phyloP scores from a whole-genome alignment of 2,329 filamentous ascomycete genomes.

The Fusarium incarnatum region DNA sequence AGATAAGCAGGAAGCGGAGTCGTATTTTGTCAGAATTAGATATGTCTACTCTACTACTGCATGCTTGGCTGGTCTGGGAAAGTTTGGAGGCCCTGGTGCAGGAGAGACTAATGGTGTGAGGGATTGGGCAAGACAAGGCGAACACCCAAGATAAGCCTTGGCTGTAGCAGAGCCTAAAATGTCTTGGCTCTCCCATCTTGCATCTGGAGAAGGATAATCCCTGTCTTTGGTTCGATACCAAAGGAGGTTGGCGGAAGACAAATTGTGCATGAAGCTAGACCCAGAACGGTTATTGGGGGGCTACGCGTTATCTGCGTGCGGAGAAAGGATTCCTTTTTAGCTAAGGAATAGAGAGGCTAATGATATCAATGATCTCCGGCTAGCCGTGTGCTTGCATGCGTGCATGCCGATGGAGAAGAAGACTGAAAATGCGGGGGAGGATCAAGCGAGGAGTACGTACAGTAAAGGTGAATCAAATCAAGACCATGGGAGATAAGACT shows the following conservation, averaged over 20 bases:
- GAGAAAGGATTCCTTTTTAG: constrained; percentile 16
- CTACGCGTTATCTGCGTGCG: constrained; percentile 37
- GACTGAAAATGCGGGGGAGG: constrained; percentile 28
- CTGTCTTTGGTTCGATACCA: constrained; percentile 24
- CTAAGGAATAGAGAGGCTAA: background rate
- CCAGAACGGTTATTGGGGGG: background rate
- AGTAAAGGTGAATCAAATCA: background rate
- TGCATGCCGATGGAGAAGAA: background rate
- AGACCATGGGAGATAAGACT: constrained; percentile 31
- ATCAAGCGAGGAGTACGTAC: background rate
- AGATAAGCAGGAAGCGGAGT: constrained; percentile 12
- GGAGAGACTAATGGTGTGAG: constrained; percentile 17
- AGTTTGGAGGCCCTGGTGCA: background rate
- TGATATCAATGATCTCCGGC: constrained; percentile 30
- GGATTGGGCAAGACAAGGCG: constrained; percentile 17
- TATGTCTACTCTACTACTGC: background rate
- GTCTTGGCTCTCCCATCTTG: constrained; percentile 9
- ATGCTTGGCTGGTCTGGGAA: background rate
- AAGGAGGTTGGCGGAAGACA: constrained; percentile 35
- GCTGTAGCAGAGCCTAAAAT: background rate
- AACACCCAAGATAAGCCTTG: constrained; percentile 21
- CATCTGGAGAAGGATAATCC: constrained; percentile 12
- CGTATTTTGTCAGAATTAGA: constrained; percentile 20
- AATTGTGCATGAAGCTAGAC: constrained; percentile 39
- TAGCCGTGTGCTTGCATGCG: background rate